Base-by-base conservation (phyloP, 495 filamentous ascomycete species). In the Annulohypoxylon maeteangense region DNA sequence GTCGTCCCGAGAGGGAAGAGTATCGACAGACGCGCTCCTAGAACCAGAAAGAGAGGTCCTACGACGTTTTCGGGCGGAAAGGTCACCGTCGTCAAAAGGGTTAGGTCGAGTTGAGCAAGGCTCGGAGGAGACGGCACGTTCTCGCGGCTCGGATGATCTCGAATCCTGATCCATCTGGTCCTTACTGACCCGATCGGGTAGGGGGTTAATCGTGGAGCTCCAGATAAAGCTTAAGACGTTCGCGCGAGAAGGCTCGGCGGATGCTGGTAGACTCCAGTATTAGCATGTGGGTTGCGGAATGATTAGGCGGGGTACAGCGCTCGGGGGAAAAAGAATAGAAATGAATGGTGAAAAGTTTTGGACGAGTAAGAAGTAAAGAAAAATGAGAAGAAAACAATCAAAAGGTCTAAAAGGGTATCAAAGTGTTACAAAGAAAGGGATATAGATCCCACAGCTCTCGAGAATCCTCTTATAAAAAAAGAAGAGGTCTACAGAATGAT, bases 41-140 rank as follows among this genome's bases (percentile, higher is more conserved):
- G 78, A 83, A 53, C 72, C 78, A 45, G 76, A 79, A 58, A 77
- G 77, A 36, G 80, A 84, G 34, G 80, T 84, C 61, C 82, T 79
- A 56, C 83, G 84, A 10, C 86, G 84, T 74, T 88, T 88, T 54
- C 85, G 77, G 54, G 85, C 82, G n/a, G 81, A 78, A 53, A 79
- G 61, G 51, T 85, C 83, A 74, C 78, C 77, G 77, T 84, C 82
- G 79, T 85, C 83, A 74, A 87, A 88, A 32, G 85, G 86, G 61
- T 88, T 87, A 40, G 83, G 81, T 60, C 85, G 83, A 72, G 83
- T 83, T 74, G 86, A 86, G 81, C 84, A 83, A 78, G 85, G 84
- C 82, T 88, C 86, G 74, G 85, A 87, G 72, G 86, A 88, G 78
- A 81, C 78, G 67, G 85, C 84, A 80, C 85, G 84, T 81, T 87